phyloP scores from a whole-genome alignment of 768 basidiomycete genomes.

The Mycena filopes region DNA sequence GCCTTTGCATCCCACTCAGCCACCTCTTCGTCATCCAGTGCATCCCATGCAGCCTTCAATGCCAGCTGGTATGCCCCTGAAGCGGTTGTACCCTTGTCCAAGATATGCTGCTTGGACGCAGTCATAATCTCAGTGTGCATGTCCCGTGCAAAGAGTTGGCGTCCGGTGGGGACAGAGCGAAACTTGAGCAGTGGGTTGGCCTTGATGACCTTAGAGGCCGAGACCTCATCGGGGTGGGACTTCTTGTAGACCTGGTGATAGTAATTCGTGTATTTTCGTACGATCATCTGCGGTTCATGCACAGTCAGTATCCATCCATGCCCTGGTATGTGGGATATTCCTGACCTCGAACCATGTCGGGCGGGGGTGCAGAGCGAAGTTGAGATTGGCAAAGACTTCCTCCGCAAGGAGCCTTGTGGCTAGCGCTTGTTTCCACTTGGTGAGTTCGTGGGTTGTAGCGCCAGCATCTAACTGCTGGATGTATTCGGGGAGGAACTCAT shows the following conservation, averaged over 20 bases:
- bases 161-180: neutral
- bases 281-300: constrained; percentile 5
- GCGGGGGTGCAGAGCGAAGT: too few relatives aligned
- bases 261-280: constrained; percentile 12
- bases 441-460: too few relatives aligned
- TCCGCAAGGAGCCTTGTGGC: too few relatives aligned
- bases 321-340: too few relatives aligned
- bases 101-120: neutral
- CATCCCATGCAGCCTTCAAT: constrained; percentile 10
- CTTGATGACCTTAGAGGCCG: neutral
- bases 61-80: constrained; percentile 3
- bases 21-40: neutral
- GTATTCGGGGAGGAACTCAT: too few relatives aligned
- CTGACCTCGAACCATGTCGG: too few relatives aligned
- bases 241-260: constrained; percentile 1
- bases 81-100: neutral
- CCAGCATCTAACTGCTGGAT: too few relatives aligned
- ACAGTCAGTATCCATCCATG: too few relatives aligned
- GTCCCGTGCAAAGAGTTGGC: constrained; percentile 4
- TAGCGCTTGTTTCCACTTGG: too few relatives aligned
- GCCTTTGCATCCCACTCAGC: constrained; percentile 5
- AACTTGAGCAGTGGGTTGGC: constrained; percentile 1
- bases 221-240: neutral
- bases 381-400: too few relatives aligned
- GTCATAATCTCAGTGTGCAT: neutral